Evolutionary conservation across 371 early-diverging fungal species (phyloP).

Genomic region (Saksenaea oblongispora): DNA sequence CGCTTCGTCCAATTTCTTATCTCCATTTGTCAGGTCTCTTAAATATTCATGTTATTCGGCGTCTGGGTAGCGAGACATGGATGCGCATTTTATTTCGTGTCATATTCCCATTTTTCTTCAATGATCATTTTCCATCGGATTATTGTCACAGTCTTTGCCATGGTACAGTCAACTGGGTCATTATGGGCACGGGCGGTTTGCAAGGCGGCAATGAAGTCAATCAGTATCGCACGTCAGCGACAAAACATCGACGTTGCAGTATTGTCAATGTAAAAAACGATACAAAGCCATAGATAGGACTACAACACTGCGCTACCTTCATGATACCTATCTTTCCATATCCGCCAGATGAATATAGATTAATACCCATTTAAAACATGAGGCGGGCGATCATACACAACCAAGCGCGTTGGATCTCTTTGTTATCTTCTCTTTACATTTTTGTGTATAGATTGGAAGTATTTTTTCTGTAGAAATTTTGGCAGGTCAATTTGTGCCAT

Average conservation of each 20-base stretch:
- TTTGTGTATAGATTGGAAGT: no score
- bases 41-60: slow-evolving; percentile 52
- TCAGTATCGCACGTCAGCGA: background rate
- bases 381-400: no score
- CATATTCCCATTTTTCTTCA: slow-evolving; percentile 58
- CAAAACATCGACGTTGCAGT: slow-evolving; percentile 1
- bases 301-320: background rate
- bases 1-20: slow-evolving; percentile 58
- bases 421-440: no score
- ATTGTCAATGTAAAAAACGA: slow-evolving; percentile 9
- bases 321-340: background rate
- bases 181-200: slow-evolving; percentile 34
- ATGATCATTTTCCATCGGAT: slow-evolving; percentile 63
- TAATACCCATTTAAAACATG: no score
- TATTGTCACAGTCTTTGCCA: slow-evolving; percentile 55
- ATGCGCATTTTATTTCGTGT: slow-evolving; percentile 54
- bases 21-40: slow-evolving; percentile 60
- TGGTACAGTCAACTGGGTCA: slow-evolving; percentile 20
- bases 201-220: slow-evolving; percentile 26
- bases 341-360: no score
- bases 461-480: no score
- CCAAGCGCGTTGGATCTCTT: no score
- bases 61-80: slow-evolving; percentile 49
- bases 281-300: background rate
- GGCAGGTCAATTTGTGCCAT: no score